Evolutionary conservation across 2,329 filamentous ascomycete genomes (phyloP).

Genomic region (Cercospora nicotianae): DNA sequence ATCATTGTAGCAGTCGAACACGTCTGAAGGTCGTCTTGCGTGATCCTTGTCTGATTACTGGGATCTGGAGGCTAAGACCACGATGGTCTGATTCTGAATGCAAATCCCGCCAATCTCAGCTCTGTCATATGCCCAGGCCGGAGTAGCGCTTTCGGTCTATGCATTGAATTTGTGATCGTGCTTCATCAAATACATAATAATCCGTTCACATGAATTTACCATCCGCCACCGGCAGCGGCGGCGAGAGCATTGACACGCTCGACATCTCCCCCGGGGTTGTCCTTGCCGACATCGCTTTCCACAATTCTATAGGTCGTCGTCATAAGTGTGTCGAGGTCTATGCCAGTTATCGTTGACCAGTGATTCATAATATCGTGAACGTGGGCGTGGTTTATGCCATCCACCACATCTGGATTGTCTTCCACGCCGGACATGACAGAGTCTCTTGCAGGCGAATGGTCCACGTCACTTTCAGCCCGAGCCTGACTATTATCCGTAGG

Average conservation of each 20-base stretch:
- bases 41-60: neutral
- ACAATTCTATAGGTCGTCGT: constrained; percentile 90
- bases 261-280: constrained; percentile 64
- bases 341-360: constrained; percentile 72
- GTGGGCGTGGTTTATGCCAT: constrained; percentile 62
- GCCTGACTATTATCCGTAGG: constrained; percentile 17
- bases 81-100: neutral
- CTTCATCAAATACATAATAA: neutral
- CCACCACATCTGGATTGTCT: constrained; percentile 31
- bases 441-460: constrained; percentile 26
- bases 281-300: constrained; percentile 90
- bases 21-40: neutral
- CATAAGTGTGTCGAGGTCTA: constrained; percentile 69
- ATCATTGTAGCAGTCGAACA: neutral
- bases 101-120: neutral
- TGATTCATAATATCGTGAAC: constrained; percentile 69
- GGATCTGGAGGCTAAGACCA: neutral
- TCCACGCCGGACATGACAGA: constrained; percentile 33
- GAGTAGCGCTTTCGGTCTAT: neutral
- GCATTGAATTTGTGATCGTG: neutral
- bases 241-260: constrained; percentile 86
- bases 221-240: constrained; percentile 87
- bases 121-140: neutral
- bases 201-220: constrained; percentile 55
- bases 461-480: constrained; percentile 23